Percentiles rank a stretch among this genome's conserved stretches.
Conservation (phyloP, 176 grass and related monocot species). For the Raddia distichophylla region DNA sequence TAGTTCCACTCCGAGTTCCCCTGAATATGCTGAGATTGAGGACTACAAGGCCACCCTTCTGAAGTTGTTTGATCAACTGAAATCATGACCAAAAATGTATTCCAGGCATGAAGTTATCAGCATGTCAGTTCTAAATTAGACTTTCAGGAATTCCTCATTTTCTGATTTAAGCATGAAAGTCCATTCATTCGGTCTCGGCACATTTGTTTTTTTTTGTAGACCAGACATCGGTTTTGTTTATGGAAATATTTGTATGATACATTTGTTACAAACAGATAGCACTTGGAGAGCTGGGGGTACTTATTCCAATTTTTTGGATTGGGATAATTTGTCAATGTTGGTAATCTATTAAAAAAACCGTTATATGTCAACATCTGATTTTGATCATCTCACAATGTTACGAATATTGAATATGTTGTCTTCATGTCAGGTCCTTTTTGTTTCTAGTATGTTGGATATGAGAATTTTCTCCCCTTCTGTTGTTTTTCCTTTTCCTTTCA, state of each 20-base stretch:
- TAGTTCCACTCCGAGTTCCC: conserved; percentile 59
- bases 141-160: neutral
- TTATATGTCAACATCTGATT: neutral
- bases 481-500: neutral
- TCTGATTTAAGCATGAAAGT: neutral
- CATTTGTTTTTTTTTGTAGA: neutral
- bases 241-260: conserved; percentile 3
- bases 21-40: conserved; percentile 71
- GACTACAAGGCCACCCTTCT: conserved; percentile 62
- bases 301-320: neutral
- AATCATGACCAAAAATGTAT: conserved; percentile 30
- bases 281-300: neutral
- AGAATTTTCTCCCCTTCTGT: no score
- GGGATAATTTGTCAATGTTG: neutral
- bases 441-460: neutral
- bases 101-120: neutral
- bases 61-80: conserved; percentile 58
- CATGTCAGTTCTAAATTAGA: neutral
- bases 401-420: neutral
- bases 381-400: neutral
- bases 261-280: neutral
- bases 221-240: neutral
- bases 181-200: neutral
- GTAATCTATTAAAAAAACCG: neutral
- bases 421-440: neutral